phyloP scores from a whole-genome alignment of 2,329 filamentous ascomycete species.

The Aspergillus versicolor region DNA sequence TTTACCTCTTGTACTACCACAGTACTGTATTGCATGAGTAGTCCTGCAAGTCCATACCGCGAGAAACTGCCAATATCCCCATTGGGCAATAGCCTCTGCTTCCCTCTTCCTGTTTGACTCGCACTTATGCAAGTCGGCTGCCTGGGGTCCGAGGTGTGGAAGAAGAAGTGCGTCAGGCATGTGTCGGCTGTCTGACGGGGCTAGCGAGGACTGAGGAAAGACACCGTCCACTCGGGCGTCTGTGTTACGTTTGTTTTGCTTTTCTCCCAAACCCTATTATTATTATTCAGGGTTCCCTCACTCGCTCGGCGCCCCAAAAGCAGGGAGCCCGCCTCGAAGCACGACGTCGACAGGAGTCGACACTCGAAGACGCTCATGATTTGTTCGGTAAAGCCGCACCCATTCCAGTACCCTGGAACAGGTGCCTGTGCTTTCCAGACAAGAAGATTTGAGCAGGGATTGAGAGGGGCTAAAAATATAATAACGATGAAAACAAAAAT shows the following conservation, averaged over 20 bases:
- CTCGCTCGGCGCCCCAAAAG: not conserved
- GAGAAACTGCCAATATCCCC: constrained; percentile 1
- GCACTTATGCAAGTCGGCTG: not conserved
- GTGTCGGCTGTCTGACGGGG: not conserved
- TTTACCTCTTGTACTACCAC: constrained; percentile 8
- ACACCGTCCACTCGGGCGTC: not conserved
- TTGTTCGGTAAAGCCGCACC: not conserved
- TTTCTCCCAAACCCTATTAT: not conserved
- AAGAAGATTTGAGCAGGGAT: not conserved
- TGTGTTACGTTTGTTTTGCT: not conserved
- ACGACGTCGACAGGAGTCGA: not conserved
- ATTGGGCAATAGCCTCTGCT: not conserved
- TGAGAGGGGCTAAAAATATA: not conserved
- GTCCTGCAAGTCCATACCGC: not conserved
- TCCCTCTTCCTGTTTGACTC: not conserved
- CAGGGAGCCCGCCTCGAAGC: not conserved
- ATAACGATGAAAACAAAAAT: not conserved
- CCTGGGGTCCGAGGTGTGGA: not conserved
- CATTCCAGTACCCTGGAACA: constrained; percentile 20
- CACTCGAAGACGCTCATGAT: not conserved
- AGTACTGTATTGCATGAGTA: not conserved
- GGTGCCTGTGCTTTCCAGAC: constrained; percentile 16
- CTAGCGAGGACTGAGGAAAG: not conserved
- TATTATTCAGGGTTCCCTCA: too few relatives aligned
- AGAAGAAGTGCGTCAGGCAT: not conserved